Base-by-base conservation (phyloP, 768 basidiomycete genomes). In the Podaxis mareebaensis region DNA sequence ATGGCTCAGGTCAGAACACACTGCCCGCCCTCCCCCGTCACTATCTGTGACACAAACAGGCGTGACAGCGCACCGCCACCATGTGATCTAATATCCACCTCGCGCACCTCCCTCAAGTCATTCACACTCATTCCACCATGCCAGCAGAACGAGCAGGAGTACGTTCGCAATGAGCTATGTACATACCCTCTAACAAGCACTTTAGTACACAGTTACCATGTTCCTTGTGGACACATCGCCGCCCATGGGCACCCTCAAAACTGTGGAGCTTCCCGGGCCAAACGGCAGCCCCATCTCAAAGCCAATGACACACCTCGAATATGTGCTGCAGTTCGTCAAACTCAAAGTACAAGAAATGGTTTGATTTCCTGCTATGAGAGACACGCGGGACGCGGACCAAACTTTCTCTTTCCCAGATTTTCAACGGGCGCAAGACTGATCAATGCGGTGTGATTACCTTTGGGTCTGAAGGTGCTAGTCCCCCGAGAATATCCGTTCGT, bases 341-440 rank as follows among this genome's bases (percentile, higher is more conserved):
- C 83, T 94, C 67, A 95, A 95, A 74, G 84, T 96, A 38, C 93
- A 96, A 71, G 92, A 96, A 65, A 95, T 96, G 90, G 93, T 92
- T 59, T 10, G 73, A 70, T 28, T 33, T 7, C 5, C 36, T 39
- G 38, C 28, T n/a, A 33, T 36, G 3, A 48, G 54, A 46, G 17
- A n/a, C 15, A 46, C 33, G 40, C 6, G 17, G 61, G 15, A 15
- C 20, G 12, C 24, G 56, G 20, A 17, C 58, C 55, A 51, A 58
- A 64, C 62, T 55, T 42, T 30, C 61, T 58, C 33, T 46, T 53
- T 51, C 28, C 17, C 66, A 99, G 96, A 95, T 98, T 67, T 95
- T 88, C 71, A 87, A 91, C 67, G 92, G 90, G 13, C 83, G 96
- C 46, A 97, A 96, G 79, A 98, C 96, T 10, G 96, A 96, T 71